Evolutionary conservation across 805 yeast genomes (phyloP).

Genomic region (Clavispora carvajalis): DNA sequence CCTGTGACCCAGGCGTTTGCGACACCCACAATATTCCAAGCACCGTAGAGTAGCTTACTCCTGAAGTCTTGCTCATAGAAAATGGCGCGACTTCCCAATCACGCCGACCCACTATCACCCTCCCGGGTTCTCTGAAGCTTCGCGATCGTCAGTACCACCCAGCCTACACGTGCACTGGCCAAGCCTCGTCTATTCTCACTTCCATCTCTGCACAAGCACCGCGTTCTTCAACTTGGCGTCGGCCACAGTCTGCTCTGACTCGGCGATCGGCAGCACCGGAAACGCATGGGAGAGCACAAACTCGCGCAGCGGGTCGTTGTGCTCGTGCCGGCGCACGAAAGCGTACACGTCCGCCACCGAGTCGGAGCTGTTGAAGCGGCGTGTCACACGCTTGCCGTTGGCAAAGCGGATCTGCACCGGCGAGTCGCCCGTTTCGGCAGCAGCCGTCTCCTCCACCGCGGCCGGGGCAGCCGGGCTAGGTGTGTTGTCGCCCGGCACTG

Average conservation of each 20-base stretch:
- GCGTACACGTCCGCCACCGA: constrained; percentile 64
- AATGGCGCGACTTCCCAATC: no score
- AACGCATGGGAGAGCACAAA: constrained; percentile 74
- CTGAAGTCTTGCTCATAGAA: no score
- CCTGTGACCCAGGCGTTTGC: no score
- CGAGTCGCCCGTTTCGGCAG: constrained; percentile 53
- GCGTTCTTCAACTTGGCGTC: constrained; percentile 77
- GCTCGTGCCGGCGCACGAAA: constrained; percentile 48
- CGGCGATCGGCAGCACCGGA: constrained; percentile 71
- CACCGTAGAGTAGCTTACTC: no score
- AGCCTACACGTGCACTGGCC: no score
- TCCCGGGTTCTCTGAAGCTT: no score
- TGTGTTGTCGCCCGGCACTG: constrained; percentile 64
- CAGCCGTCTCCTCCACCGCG: constrained; percentile 3
- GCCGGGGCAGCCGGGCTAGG: constrained; percentile 10
- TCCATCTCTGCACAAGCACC: constrained; percentile 89
- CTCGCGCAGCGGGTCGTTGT: constrained; percentile 40
- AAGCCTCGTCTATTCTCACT: no score
- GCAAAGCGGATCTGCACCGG: constrained; percentile 79
- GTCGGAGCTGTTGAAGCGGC: constrained; percentile 59
- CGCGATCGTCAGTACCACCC: no score
- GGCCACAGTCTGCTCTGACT: constrained; percentile 50
- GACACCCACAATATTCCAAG: no score
- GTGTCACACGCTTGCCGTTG: constrained; percentile 66
- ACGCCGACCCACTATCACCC: no score